Conservation (phyloP, 306 rosid genomes). For the Quercus mongolica region DNA sequence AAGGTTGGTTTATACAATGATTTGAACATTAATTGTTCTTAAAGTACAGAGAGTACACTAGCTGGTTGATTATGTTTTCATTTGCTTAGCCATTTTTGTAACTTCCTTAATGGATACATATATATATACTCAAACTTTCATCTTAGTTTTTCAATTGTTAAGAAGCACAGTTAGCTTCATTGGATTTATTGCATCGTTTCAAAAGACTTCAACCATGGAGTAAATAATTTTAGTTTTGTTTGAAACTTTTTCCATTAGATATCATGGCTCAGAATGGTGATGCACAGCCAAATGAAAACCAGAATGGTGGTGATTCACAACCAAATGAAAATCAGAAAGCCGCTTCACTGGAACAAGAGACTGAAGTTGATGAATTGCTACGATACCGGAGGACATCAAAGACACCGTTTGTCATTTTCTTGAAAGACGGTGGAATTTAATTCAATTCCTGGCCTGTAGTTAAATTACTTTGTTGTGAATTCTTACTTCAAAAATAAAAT, state of each 20-base stretch:
- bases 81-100: too few relatives aligned
- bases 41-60: too few relatives aligned
- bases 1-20: background rate
- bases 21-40: too few relatives aligned
- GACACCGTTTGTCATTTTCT: slow-evolving; percentile 71
- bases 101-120: too few relatives aligned
- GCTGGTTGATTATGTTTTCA: background rate
- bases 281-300: slow-evolving; percentile 26
- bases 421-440: slow-evolving; percentile 63
- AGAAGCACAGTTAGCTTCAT: too few relatives aligned
- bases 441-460: too few relatives aligned
- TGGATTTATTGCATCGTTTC: background rate
- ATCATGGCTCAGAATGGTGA: slow-evolving; percentile 46
- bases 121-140: too few relatives aligned
- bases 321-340: slow-evolving; percentile 37
- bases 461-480: too few relatives aligned
- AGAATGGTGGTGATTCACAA: slow-evolving; percentile 28
- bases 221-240: background rate
- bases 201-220: background rate
- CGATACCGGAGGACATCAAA: background rate
- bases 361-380: background rate
- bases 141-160: too few relatives aligned
- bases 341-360: background rate
- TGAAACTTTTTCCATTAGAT: background rate
- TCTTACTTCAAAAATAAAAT: background rate